These are phyloP conservation scores for Zygosaccharomyces sapae DNA, from an alignment of 1,139 yeast genomes.

Conservation along the genomic window DNA sequence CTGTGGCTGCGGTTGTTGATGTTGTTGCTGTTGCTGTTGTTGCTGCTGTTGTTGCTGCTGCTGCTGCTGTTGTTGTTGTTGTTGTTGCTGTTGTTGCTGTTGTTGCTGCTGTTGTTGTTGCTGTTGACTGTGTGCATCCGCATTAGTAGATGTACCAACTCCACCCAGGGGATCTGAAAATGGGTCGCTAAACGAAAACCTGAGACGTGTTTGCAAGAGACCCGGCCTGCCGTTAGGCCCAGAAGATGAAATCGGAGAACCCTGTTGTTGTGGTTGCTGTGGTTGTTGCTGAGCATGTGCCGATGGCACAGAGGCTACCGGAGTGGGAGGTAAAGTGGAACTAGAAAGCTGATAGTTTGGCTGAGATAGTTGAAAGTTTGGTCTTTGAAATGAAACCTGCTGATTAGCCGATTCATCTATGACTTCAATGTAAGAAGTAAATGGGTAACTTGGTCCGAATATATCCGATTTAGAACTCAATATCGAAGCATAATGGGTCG, in stretches of 20 bases:
- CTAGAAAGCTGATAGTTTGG: conserved; percentile 22
- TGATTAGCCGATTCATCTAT: conserved; percentile 38
- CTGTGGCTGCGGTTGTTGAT: conserved; percentile 15
- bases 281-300: conserved; percentile 12
- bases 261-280: conserved; percentile 18
- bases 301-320: conserved; percentile 13
- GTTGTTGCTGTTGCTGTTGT: conserved; percentile 5
- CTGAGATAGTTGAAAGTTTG: conserved; percentile 35
- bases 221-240: conserved; percentile 49
- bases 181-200: conserved; percentile 68
- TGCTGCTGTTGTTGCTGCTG: too few species aligned
- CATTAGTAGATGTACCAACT: neutral
- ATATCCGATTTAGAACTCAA: conserved; percentile 57
- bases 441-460: conserved; percentile 57
- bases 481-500: conserved; percentile 65
- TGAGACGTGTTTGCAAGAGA: conserved; percentile 55
- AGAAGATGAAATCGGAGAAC: conserved; percentile 27
- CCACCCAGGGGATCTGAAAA: conserved; percentile 37
- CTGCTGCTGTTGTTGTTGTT: too few species aligned
- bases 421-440: conserved; percentile 49
- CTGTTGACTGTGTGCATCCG: conserved; percentile 6
- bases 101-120: conserved; percentile 9
- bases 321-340: conserved; percentile 17
- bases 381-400: conserved; percentile 25
- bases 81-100: too few species aligned